Conservation (phyloP, 2,329 filamentous ascomycete species). For the Verticillium albo-atrum region DNA sequence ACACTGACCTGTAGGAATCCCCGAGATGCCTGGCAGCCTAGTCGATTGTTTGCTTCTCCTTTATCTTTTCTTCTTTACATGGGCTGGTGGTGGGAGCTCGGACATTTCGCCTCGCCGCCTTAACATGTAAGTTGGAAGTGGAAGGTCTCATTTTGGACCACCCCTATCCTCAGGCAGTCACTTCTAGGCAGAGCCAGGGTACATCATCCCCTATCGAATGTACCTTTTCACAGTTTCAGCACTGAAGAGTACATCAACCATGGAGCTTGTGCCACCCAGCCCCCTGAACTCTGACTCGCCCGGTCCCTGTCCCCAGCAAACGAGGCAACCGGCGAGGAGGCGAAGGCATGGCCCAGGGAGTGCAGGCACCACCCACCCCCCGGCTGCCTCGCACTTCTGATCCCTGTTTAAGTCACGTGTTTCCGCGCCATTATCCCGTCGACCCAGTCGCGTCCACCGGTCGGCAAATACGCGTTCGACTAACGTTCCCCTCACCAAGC, state of each 20-base stretch:
- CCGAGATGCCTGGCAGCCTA: background rate
- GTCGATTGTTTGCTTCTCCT: slow-evolving; percentile 11
- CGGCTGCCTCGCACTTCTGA: background rate
- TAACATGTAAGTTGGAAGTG: background rate
- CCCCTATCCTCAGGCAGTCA: slow-evolving; percentile 3
- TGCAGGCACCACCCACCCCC: background rate
- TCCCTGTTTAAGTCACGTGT: slow-evolving; percentile 6
- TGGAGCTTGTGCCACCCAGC: background rate
- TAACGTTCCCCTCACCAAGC: slow-evolving; percentile 8
- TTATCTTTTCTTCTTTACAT: slow-evolving; percentile 6
- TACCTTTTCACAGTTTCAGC: background rate
- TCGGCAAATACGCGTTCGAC: slow-evolving; percentile 7
- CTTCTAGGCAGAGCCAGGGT: background rate
- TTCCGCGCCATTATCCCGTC: background rate
- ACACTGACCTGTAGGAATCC: background rate
- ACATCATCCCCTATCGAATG: slow-evolving; percentile 3
- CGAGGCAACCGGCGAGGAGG: background rate
- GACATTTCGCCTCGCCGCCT: slow-evolving; percentile 5
- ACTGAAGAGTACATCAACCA: background rate
- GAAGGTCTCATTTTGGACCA: background rate
- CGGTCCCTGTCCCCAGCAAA: background rate
- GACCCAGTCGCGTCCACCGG: background rate
- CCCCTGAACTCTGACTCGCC: slow-evolving; percentile 3
- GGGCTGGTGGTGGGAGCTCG: slow-evolving; percentile 5
- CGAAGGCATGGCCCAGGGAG: background rate